Conservation (phyloP, 371 early-diverging fungal genomes). For the Thermomucor indicae-seudaticae region DNA sequence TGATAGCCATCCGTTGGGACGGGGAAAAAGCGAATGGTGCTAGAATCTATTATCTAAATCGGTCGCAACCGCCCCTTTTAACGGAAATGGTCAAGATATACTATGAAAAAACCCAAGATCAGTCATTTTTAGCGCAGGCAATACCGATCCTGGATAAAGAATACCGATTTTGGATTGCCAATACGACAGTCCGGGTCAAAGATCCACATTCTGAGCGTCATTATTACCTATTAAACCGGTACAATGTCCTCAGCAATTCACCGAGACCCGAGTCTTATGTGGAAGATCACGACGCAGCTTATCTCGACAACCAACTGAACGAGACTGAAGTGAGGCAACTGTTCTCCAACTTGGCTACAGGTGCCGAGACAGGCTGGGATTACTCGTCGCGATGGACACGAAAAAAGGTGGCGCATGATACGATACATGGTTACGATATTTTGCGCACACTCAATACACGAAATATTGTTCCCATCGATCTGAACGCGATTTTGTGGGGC, state of each 20-base stretch:
- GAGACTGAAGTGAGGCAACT: conserved; percentile 24
- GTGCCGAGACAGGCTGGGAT: conserved; percentile 93
- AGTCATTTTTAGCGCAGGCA: conserved; percentile 38
- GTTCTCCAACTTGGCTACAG: conserved; percentile 73
- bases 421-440: conserved; percentile 24
- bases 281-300: conserved; percentile 65
- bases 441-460: conserved; percentile 55
- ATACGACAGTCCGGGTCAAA: conserved; percentile 44
- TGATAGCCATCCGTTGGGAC: neutral
- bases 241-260: conserved; percentile 47
- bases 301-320: conserved; percentile 25
- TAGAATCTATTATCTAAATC: conserved; percentile 80
- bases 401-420: conserved; percentile 15
- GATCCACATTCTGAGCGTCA: neutral
- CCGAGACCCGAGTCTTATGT: conserved; percentile 83
- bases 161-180: conserved; percentile 62
- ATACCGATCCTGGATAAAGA: conserved; percentile 62
- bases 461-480: conserved; percentile 75
- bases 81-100: conserved; percentile 68
- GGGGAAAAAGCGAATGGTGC: conserved; percentile 88
- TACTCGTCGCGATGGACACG: conserved; percentile 73
- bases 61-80: conserved; percentile 89
- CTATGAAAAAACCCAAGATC: conserved; percentile 51
- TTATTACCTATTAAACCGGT: conserved; percentile 46
- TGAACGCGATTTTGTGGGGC: conserved; percentile 81